Evolutionary conservation across 2,329 filamentous ascomycete species (phyloP).

Genomic region (Clonostachys rosea): DNA sequence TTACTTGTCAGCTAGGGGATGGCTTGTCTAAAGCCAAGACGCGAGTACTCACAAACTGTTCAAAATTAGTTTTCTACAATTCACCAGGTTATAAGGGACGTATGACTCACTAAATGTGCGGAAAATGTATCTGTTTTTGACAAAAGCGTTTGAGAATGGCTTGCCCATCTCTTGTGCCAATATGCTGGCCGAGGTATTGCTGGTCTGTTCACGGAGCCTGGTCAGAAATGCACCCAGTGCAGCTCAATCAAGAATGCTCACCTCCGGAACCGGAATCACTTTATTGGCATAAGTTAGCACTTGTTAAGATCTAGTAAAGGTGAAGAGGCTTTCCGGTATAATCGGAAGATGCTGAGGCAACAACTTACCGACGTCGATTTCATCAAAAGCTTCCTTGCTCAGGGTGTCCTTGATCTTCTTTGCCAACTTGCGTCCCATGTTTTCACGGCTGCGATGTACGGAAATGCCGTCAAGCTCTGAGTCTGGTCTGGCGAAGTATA

Average conservation of each 20-base stretch:
- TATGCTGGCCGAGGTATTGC: constrained; percentile 73
- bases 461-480: constrained; percentile 83
- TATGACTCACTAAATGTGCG: constrained; percentile 67
- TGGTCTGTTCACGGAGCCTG: constrained; percentile 46
- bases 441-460: constrained; percentile 76
- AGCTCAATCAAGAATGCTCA: constrained; percentile 4
- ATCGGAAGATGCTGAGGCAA: neutral
- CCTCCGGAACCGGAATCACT: constrained; percentile 68
- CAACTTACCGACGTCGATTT: constrained; percentile 62
- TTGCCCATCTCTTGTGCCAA: constrained; percentile 73
- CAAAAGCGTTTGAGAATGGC: constrained; percentile 75
- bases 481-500: constrained; percentile 84
- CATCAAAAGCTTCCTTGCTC: constrained; percentile 62
- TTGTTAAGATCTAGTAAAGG: neutral
- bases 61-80: neutral
- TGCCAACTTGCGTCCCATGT: constrained; percentile 82
- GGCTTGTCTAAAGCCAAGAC: neutral
- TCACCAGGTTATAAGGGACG: neutral
- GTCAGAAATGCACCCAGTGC: neutral
- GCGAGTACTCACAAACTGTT: neutral
- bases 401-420: constrained; percentile 65
- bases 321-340: neutral
- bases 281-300: constrained; percentile 8
- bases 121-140: constrained; percentile 88
- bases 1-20: constrained; percentile 53